Evolutionary conservation across 2,329 filamentous ascomycete genomes (phyloP), one percentile per base, ranked within the genome.

Genomic region (Botryotinia convoluta): DNA sequence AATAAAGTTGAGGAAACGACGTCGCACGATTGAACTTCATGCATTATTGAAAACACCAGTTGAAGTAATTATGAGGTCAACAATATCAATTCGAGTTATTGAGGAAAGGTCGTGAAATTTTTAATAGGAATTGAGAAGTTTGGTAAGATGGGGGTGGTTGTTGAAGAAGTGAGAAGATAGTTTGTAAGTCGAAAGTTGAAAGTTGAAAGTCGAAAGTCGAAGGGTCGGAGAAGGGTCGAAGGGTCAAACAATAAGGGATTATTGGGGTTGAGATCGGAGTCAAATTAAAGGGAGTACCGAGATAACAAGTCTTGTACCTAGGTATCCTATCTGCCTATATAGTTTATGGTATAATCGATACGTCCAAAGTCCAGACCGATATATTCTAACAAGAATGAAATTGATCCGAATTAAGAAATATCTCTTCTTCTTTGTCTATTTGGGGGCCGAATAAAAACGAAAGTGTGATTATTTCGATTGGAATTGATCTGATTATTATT

Each of bases 1-100:
- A 73, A 72, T 70, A 74, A 57, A 72, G 65, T 69, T 59, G 35
- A 62, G 59, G 57, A 69, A 63, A 74, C 72, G 74, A 75, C 74
- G 74, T 77, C 74, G 77, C 75, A 77, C 72, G 75, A 76, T 76
- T 61, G 74, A 75, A 75, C 72, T 75, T 76, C 78, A 78, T 75
- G 75, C 79, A 80, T 79, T 74, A 54, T 68, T 29, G 45, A 29
- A 39, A 54, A 26, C 37, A 35, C 16, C 10, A 10, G 12, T 37
- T 12, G 14, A 37, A 37, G 22, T 37, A 39, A 18, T 65, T 10
- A 10, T n/a, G 16, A 67, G 37, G 14, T 16, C 32, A n/a, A 37
- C 44, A 32, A 51, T 32, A 37, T 32, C 18, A 18, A 29, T 37
- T 44, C 18, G 35, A 7, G 20, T 8, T 22, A 65, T 65, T 20